Evolutionary conservation across 1,284 basidiomycete genomes (phyloP).

Genomic region (Ceratorhiza oryzae-sativae): DNA sequence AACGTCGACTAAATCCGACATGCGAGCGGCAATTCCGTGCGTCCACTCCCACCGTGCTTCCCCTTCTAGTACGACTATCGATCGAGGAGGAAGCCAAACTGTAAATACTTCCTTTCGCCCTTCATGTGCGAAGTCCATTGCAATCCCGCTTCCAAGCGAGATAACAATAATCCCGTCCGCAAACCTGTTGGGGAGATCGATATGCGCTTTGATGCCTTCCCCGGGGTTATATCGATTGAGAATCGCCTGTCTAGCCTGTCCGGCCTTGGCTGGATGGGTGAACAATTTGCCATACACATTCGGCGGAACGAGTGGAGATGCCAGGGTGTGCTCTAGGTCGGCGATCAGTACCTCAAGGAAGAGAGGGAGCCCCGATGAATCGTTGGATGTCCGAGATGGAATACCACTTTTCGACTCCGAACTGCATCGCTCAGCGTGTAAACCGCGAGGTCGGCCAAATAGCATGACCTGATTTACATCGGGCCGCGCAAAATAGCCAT

Average conservation of each 20-base stretch:
- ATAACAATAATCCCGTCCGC: conserved; percentile 83
- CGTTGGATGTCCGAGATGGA: conserved; percentile 33
- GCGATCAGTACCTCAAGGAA: conserved; percentile 63
- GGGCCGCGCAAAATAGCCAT: conserved; percentile 60
- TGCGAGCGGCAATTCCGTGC: conserved; percentile 66
- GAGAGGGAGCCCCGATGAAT: conserved; percentile 59
- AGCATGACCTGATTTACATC: conserved; percentile 77
- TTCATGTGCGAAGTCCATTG: conserved; percentile 67
- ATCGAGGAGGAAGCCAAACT: conserved; percentile 67
- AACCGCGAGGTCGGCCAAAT: conserved; percentile 59
- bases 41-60: conserved; percentile 76
- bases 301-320: conserved; percentile 59
- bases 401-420: conserved; percentile 23
- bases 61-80: conserved; percentile 71
- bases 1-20: conserved; percentile 54
- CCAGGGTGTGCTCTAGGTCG: conserved; percentile 54
- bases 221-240: conserved; percentile 80
- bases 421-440: conserved; percentile 9
- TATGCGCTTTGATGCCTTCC: conserved; percentile 79
- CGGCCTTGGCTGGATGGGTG: conserved; percentile 56
- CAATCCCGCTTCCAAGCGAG: conserved; percentile 72
- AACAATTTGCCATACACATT: conserved; percentile 59
- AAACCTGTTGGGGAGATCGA: conserved; percentile 77
- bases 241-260: conserved; percentile 73
- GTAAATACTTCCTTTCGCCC: background rate